Conservation (phyloP, 208 protist genomes). For the Leishmania tarentolae region DNA sequence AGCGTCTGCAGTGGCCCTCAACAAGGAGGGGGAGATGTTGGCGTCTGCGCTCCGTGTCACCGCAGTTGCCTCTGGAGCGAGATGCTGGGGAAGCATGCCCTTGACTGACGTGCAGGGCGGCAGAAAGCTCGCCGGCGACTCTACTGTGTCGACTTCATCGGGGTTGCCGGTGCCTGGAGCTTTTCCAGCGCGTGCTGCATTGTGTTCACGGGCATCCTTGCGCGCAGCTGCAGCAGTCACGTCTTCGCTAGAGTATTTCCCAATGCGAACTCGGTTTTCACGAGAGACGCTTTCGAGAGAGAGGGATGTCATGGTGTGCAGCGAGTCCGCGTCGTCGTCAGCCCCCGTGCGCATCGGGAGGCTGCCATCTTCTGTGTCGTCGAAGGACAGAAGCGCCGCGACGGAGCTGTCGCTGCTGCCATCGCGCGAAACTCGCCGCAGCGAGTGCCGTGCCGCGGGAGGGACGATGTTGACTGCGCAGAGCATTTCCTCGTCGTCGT, state of each 20-base stretch:
- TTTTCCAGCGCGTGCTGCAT: background rate
- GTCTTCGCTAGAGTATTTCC: background rate
- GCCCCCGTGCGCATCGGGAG: background rate
- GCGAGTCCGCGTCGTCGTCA: conserved; percentile 12
- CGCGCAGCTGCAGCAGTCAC: background rate
- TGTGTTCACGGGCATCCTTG: background rate
- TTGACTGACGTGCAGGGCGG: conserved; percentile 3
- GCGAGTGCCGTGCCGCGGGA: background rate
- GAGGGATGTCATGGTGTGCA: conserved; percentile 33
- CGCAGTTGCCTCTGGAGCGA: conserved; percentile 5
- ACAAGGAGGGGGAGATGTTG: background rate
- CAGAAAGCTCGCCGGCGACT: conserved; percentile 12
- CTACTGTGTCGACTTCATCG: background rate
- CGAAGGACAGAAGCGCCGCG: conserved; percentile 5
- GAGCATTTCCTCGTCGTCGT: conserved; percentile 36
- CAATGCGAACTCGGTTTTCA: background rate
- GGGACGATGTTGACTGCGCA: conserved; percentile 29
- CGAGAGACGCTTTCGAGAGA: background rate
- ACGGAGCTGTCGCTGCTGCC: background rate
- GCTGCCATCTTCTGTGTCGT: background rate
- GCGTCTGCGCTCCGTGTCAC: background rate
- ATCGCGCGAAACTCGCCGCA: background rate
- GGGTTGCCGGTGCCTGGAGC: background rate
- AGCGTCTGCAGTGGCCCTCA: background rate
- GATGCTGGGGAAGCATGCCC: background rate